Base-by-base conservation (phyloP, 495 filamentous ascomycete genomes). In the Aspergillus baeticus region DNA sequence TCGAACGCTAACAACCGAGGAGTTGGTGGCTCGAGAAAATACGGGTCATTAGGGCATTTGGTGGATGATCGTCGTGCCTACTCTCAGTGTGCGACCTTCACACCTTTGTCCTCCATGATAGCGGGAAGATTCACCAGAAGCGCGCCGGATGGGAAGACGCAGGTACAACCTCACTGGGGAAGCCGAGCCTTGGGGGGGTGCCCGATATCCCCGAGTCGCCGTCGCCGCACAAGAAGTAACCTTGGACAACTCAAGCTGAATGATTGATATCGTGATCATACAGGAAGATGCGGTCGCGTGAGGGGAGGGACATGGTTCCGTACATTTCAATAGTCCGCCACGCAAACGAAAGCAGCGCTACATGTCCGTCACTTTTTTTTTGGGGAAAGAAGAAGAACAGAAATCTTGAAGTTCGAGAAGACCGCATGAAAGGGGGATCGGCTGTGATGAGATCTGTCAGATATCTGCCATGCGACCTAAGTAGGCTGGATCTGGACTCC, bases 401-500 rank as follows among this genome's bases (percentile, higher is more conserved):
- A 1, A 21, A 17, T 29, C 8, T 46, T 14, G 15, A 23, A 10
- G 10, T 43, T 43, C 41, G 35, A 39, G 35, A 41, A 21, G n/a
- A 39, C 37, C 34, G 37, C 6, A 38, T 10, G 26, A 49, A 48
- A 22, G 36, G 34, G 34, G 23, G 13, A 44, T 47, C 43, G 26
- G 41, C 29, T 31, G 23, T 20, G 18, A 46, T 55, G 41, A 33
- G 52, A 55, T 34, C 43, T 55, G 43, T 55, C 53, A 55, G 10
- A 48, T 48, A 34, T 44, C 53, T 23, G 13, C n/a, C 23, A 54
- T 54, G 51, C 39, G 35, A 29, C 39, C 29, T 15, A 44, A 31
- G 38, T 10, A 54, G 29, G 29, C 36, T 42, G 37, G 39, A 38
- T 39, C 50, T 17, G n/a, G 37, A 31, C 4, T 22, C 14, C n/a